Evolutionary conservation across 768 basidiomycete genomes (phyloP).

Genomic region (Coprinopsis sp.): DNA sequence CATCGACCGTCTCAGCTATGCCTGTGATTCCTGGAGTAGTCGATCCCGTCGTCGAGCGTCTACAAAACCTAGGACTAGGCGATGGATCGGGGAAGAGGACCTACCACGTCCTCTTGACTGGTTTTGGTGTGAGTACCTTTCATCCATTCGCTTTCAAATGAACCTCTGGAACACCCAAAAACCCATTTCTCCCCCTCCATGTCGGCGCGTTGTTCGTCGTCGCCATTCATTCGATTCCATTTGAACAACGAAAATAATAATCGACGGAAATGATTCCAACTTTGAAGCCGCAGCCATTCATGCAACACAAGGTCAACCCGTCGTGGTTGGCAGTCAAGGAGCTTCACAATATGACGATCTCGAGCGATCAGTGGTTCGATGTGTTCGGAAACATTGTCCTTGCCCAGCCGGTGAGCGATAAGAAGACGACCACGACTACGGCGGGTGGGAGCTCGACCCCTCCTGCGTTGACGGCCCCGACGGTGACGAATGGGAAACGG

Average conservation of each 20-base stretch:
- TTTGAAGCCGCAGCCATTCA: slow-evolving; percentile 44
- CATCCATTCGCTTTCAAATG: slow-evolving; percentile 1
- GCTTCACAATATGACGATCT: slow-evolving; percentile 45
- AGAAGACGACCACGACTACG: neutral
- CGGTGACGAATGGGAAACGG: slow-evolving; percentile 9
- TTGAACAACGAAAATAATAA: no score
- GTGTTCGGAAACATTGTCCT: slow-evolving; percentile 12
- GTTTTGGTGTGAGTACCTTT: slow-evolving; percentile 30
- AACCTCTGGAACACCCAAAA: slow-evolving; percentile 1
- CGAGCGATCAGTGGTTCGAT: slow-evolving; percentile 18
- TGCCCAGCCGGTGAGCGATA: slow-evolving; percentile 3
- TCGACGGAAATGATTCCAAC: slow-evolving; percentile 12
- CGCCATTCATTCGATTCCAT: slow-evolving; percentile 6
- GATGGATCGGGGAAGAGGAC: no score
- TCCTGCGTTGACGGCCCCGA: slow-evolving; percentile 6
- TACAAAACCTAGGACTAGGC: neutral
- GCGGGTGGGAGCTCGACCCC: slow-evolving; percentile 5
- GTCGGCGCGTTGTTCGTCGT: slow-evolving; percentile 5
- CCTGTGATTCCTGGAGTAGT: neutral
- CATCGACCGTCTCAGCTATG: neutral
- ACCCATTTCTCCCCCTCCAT: neutral
- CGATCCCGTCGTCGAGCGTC: neutral
- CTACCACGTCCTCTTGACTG: slow-evolving; percentile 33
- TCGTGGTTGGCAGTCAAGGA: slow-evolving; percentile 68
- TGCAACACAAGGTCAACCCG: slow-evolving; percentile 54